A percentile compares a stretch with the other conserved stretches of the same genome.
phyloP scores from a whole-genome alignment of 345 rosid genomes.

The Brassica nigra region DNA sequence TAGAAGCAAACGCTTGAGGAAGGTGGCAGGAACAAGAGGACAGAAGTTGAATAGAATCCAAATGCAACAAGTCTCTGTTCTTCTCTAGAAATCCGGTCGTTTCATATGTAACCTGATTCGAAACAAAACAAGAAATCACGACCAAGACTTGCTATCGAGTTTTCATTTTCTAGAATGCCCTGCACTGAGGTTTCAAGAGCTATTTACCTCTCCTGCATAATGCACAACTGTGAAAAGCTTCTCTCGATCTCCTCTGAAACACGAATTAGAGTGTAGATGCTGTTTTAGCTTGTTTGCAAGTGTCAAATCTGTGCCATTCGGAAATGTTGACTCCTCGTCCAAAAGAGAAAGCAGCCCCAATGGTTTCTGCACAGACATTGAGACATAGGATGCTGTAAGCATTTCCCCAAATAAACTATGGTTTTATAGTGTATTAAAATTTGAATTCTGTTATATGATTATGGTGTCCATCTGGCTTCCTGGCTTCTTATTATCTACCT shows the following conservation, averaged over 20 bases:
- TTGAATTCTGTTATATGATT: not conserved
- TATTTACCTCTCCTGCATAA: constrained; percentile 96
- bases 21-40: constrained; percentile 87
- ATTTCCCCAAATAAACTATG: not conserved
- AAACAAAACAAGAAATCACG: constrained; percentile 35
- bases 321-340: constrained; percentile 97
- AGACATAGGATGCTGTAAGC: constrained; percentile 15
- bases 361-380: constrained; percentile 72
- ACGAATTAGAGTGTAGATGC: constrained; percentile 73
- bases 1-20: constrained; percentile 89
- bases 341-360: constrained; percentile 85
- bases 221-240: constrained; percentile 81
- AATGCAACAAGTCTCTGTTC: constrained; percentile 89
- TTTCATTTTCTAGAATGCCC: not conserved
- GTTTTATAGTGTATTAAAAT: not conserved
- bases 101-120: constrained; percentile 83
- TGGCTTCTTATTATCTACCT: constrained; percentile 51
- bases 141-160: constrained; percentile 1
- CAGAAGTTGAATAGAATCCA: constrained; percentile 91
- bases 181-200: constrained; percentile 25
- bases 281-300: constrained; percentile 93
- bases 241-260: constrained; percentile 80
- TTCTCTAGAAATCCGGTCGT: constrained; percentile 95
- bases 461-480: constrained; percentile 4
- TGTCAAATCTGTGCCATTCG: constrained; percentile 93